A percentile compares a stretch with the other conserved stretches of the same genome.
phyloP scores from a whole-genome alignment of 1,139 yeast genomes.

The Petasospora fabianii region DNA sequence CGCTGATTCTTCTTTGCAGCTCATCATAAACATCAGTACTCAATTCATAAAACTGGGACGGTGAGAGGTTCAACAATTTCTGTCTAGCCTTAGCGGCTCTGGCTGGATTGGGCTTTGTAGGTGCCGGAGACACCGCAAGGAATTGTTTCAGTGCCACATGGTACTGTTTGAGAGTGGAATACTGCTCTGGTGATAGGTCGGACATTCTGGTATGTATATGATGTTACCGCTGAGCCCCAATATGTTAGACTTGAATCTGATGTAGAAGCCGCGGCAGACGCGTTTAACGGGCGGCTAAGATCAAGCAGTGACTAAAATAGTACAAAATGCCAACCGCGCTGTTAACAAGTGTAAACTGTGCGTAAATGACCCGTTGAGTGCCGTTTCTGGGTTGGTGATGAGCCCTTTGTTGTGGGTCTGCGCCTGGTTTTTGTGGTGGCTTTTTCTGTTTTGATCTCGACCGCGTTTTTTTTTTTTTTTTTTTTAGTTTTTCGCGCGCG shows the following conservation, averaged over 20 bases:
- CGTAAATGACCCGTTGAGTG: too few species aligned
- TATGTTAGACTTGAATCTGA: too few species aligned
- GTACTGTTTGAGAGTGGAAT: conserved; percentile 19
- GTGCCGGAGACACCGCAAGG: conserved; percentile 20
- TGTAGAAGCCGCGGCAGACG: too few species aligned
- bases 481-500: neutral
- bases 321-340: too few species aligned
- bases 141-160: conserved; percentile 24
- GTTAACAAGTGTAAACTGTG: too few species aligned
- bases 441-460: neutral
- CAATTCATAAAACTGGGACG: conserved; percentile 84
- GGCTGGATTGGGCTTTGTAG: conserved; percentile 35
- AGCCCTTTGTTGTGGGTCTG: neutral
- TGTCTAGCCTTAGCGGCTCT: conserved; percentile 79
- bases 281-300: too few species aligned
- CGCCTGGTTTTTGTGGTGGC: conserved; percentile 1
- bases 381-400: neutral
- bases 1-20: conserved; percentile 64
- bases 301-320: too few species aligned
- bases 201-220: conserved; percentile 3
- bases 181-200: conserved; percentile 13
- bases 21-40: conserved; percentile 95
- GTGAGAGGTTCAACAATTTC: conserved; percentile 72
- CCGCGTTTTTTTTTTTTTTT: conserved; percentile 2
- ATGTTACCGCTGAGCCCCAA: too few species aligned